A percentile compares a stretch with the other conserved stretches of the same genome.
phyloP scores from a whole-genome alignment of 148 eudicot genomes.

The Rhododendron williamsianum region DNA sequence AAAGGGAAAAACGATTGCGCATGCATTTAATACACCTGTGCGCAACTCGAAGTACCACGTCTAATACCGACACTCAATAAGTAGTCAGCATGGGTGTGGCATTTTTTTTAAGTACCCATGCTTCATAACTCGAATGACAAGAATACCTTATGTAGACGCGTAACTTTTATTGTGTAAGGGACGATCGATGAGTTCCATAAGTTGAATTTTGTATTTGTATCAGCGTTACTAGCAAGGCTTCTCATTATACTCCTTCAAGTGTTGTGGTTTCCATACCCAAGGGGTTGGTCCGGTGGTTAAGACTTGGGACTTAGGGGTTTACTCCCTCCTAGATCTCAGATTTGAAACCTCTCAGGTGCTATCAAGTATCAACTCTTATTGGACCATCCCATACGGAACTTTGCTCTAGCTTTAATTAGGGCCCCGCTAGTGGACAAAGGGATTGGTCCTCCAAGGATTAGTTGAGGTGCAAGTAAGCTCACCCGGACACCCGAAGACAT shows the following conservation, averaged over 20 bases:
- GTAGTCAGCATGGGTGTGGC: not conserved
- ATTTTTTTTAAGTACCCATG: not conserved
- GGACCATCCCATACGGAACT: not conserved
- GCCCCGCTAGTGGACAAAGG: not conserved
- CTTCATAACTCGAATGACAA: not conserved
- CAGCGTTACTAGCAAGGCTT: not conserved
- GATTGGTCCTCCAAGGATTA: not conserved
- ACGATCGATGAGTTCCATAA: not conserved
- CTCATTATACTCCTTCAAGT: not conserved
- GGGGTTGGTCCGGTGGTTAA: not conserved
- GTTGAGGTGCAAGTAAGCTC: not conserved
- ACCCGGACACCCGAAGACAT: not conserved
- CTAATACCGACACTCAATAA: not conserved
- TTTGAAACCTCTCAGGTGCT: not conserved
- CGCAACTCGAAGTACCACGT: not conserved
- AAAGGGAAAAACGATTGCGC: not conserved
- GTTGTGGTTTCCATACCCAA: not conserved
- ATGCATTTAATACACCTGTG: not conserved
- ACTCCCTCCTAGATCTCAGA: too few relatives aligned
- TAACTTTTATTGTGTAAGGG: not conserved
- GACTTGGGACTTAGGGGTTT: too few relatives aligned
- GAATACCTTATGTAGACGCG: not conserved
- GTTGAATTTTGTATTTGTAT: not conserved
- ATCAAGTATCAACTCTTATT: not conserved
- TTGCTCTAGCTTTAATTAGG: not conserved